Percentiles rank a stretch among this genome's conserved stretches.
Evolutionary conservation across 257 asterid species (phyloP).

Genomic region (Capsicum pubescens): DNA sequence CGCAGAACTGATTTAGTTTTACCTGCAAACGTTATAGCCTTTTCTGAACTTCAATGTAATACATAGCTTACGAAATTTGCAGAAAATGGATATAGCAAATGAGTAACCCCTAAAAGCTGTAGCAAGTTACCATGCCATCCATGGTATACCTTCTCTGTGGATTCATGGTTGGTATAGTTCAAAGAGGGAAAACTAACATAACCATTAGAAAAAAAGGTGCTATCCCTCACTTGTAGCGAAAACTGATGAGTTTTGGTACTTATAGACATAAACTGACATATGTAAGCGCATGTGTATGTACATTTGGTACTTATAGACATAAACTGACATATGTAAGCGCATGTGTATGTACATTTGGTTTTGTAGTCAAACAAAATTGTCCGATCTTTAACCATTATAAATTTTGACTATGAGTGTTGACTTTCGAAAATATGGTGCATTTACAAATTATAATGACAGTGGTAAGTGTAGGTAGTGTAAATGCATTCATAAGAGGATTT

Average conservation of each 20-base stretch:
- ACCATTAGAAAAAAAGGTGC: not conserved
- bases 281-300: not conserved
- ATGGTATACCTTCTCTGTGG: not conserved
- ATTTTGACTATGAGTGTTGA: not conserved
- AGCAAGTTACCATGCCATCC: not conserved
- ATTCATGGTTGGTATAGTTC: not conserved
- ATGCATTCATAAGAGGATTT: slow-evolving; percentile 10
- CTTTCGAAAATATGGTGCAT: not conserved
- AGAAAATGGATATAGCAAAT: not conserved
- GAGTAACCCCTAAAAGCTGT: not conserved
- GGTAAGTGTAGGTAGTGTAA: not conserved
- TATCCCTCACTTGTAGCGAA: not conserved
- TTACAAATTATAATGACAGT: not conserved
- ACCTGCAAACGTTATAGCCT: not conserved
- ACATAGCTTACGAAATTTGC: not conserved
- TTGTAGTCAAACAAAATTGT: not conserved
- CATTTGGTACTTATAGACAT: not conserved
- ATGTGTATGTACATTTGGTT: not conserved
- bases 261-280: not conserved
- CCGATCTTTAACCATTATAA: not conserved
- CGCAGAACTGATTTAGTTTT: slow-evolving; percentile 22
- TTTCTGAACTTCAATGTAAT: not conserved
- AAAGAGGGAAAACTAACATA: not conserved
- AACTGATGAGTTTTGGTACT: not conserved
- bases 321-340: too few species aligned